Percentiles rank a stretch among this genome's conserved stretches.
Evolutionary conservation across 2,329 filamentous ascomycete genomes (phyloP).

Genomic region (Pseudogymnoascus sp.): DNA sequence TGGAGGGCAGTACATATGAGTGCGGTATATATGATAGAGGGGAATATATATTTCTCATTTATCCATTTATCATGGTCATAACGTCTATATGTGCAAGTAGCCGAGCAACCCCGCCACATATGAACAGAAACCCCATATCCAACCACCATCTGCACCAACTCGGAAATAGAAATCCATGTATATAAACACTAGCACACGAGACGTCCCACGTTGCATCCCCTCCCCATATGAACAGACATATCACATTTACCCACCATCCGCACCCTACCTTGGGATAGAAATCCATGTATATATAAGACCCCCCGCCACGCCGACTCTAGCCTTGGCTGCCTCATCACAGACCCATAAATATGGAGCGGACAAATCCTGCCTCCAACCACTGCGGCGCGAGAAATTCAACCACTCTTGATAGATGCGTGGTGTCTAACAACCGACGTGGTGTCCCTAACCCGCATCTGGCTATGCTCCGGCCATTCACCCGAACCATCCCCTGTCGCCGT

Average conservation of each 20-base stretch:
- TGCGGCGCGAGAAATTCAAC: background rate
- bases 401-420: background rate
- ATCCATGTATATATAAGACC: background rate
- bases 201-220: background rate
- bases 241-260: too few relatives aligned
- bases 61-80: background rate
- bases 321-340: background rate
- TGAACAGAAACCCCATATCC: background rate
- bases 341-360: background rate
- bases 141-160: background rate
- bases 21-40: background rate
- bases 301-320: background rate
- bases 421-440: background rate
- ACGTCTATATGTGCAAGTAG: background rate
- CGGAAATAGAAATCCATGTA: background rate
- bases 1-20: background rate
- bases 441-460: too few relatives aligned
- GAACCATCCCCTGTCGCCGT: too few relatives aligned
- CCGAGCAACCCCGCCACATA: background rate
- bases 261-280: too few relatives aligned
- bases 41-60: background rate
- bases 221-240: background rate
- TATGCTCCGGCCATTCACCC: too few relatives aligned
- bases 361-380: background rate
- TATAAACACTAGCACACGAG: background rate